A percentile compares a stretch with the other conserved stretches of the same genome.
These are phyloP conservation scores for Chlamydomonas reinhardtii DNA, from an alignment of 163 green algal genomes.

Conservation along the genomic window DNA sequence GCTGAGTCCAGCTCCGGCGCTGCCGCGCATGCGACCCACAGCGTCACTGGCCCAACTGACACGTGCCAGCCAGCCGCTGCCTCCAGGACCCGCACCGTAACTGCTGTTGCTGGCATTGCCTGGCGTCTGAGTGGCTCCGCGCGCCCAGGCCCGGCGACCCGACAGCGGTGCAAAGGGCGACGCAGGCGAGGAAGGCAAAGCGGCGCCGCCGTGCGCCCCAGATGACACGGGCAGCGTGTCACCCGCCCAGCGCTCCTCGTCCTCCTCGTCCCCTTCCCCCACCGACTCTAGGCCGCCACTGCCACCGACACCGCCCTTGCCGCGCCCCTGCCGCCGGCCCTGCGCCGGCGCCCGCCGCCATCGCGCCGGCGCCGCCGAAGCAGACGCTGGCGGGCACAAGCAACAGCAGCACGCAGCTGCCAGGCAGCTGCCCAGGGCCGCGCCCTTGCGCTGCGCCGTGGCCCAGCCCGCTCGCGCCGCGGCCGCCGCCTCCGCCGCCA, in stretches of 20 bases:
- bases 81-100: too few species aligned
- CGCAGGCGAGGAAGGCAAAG: too few species aligned
- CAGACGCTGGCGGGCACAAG: neutral
- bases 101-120: too few species aligned
- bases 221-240: too few species aligned
- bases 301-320: too few species aligned
- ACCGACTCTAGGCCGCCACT: neutral
- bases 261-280: neutral
- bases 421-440: constrained; percentile 29
- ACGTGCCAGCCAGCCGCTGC: neutral
- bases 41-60: neutral
- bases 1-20: too few species aligned
- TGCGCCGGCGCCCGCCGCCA: neutral
- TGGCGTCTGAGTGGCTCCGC: too few species aligned
- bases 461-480: neutral
- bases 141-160: too few species aligned
- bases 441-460: constrained; percentile 2
- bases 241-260: too few species aligned
- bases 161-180: neutral
- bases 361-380: neutral
- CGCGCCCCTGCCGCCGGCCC: neutral
- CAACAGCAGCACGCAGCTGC: constrained; percentile 38
- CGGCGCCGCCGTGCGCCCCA: neutral
- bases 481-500: neutral
- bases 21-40: too few species aligned